A percentile compares a stretch with the other conserved stretches of the same genome.
phyloP scores from a whole-genome alignment of 495 filamentous ascomycete genomes.

The Parathielavia hyrcaniae region DNA sequence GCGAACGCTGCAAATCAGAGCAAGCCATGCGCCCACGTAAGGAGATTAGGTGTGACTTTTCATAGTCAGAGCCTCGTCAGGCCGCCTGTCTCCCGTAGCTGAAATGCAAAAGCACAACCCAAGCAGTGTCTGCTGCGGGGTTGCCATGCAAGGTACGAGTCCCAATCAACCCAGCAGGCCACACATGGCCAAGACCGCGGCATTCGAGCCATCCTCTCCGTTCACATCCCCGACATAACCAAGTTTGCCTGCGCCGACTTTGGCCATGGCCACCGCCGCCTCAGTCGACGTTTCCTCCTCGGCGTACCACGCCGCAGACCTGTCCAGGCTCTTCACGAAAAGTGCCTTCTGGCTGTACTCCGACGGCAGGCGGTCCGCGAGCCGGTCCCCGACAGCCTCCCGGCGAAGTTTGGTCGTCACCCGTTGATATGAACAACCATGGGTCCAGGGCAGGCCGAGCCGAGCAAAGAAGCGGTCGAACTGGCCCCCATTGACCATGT shows the following conservation, averaged over 20 bases:
- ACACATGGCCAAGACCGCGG: slow-evolving; percentile 40
- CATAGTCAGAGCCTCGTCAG: too few species aligned
- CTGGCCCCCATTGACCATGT: slow-evolving; percentile 17
- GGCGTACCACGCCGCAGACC: slow-evolving; percentile 19
- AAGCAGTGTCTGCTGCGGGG: too few species aligned
- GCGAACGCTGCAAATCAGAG: too few species aligned
- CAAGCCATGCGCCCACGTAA: too few species aligned
- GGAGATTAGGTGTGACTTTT: too few species aligned
- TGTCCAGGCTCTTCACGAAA: slow-evolving; percentile 35
- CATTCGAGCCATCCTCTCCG: slow-evolving; percentile 32
- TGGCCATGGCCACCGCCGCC: slow-evolving; percentile 34
- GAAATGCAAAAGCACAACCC: too few species aligned
- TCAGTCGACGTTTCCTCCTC: slow-evolving; percentile 10
- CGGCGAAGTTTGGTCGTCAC: slow-evolving; percentile 15
- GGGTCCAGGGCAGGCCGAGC: slow-evolving; percentile 38
- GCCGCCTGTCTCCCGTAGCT: too few species aligned
- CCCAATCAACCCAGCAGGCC: slow-evolving; percentile 23
- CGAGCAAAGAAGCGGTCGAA: slow-evolving; percentile 26
- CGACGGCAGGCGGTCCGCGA: slow-evolving; percentile 25
- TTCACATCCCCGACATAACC: slow-evolving; percentile 47
- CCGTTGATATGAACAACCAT: slow-evolving; percentile 33
- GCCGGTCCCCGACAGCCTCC: slow-evolving; percentile 20
- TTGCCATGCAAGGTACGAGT: too few species aligned
- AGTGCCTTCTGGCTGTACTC: slow-evolving; percentile 43
- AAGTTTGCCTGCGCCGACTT: slow-evolving; percentile 36